Evolutionary conservation across 768 basidiomycete species (phyloP).

Genomic region (Lepiota brunneoincarnata): DNA sequence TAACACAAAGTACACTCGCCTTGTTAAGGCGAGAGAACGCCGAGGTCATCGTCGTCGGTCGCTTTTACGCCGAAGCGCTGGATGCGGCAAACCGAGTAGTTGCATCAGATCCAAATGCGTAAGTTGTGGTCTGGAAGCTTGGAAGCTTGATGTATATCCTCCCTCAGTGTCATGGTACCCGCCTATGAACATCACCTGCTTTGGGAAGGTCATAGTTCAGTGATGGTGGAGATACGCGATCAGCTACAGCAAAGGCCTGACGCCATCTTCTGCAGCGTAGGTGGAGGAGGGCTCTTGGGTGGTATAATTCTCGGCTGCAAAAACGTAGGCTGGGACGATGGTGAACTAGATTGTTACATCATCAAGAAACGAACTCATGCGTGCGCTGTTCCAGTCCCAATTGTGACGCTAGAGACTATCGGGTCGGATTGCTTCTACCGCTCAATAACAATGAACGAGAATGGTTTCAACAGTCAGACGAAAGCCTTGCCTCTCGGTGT

Average conservation of each 20-base stretch:
- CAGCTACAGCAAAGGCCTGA: constrained; percentile 59
- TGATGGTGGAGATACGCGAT: constrained; percentile 58
- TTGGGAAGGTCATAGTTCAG: constrained; percentile 79
- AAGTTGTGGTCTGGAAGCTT: constrained; percentile 22
- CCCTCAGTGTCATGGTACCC: constrained; percentile 58
- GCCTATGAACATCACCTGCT: constrained; percentile 67
- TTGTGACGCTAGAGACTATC: constrained; percentile 67
- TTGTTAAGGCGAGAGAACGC: constrained; percentile 54
- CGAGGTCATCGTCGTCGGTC: constrained; percentile 55
- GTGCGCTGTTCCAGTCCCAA: constrained; percentile 42
- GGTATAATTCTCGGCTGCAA: constrained; percentile 71
- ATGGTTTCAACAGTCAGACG: constrained; percentile 26
- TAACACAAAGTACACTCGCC: constrained; percentile 43
- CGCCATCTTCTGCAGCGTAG: constrained; percentile 77
- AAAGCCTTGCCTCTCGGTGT: constrained; percentile 40
- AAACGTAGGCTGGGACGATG: constrained; percentile 63
- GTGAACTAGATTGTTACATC: constrained; percentile 32
- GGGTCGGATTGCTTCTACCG: constrained; percentile 76
- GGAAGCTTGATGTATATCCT: constrained; percentile 1
- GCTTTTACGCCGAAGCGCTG: constrained; percentile 57
- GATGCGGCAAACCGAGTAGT: constrained; percentile 46
- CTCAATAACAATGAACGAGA: constrained; percentile 59
- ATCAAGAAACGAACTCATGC: background rate
- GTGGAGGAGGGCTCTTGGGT: constrained; percentile 70
- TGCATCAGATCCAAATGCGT: constrained; percentile 48